phyloP scores from a whole-genome alignment of 1,284 basidiomycete species.

The Ceratobasidium sp. region DNA sequence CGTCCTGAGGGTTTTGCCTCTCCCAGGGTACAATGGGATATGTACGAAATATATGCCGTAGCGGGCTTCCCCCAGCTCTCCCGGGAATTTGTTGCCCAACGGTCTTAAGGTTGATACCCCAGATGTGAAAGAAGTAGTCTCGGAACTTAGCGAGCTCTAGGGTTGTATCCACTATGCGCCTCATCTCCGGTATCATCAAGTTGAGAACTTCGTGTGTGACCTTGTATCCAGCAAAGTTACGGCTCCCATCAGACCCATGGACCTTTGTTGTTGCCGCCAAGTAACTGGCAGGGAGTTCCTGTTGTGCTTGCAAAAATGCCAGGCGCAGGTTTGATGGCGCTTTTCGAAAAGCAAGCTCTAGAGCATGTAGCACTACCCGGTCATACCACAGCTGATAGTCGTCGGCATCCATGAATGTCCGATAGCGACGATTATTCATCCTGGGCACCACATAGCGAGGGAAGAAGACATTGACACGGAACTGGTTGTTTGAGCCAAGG shows the following conservation, averaged over 20 bases:
- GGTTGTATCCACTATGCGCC: neutral
- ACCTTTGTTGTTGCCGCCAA: neutral
- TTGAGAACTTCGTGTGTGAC: neutral
- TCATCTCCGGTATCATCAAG: neutral
- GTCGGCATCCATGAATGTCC: neutral
- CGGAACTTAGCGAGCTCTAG: neutral
- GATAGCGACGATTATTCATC: neutral
- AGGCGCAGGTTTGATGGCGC: neutral
- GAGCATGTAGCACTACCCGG: neutral
- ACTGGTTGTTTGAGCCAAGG: neutral
- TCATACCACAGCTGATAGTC: constrained; percentile 14
- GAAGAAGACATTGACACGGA: constrained; percentile 9
- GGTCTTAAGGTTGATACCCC: constrained; percentile 17
- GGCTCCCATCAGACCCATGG: neutral
- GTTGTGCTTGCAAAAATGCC: neutral
- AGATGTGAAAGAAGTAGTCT: constrained; percentile 12
- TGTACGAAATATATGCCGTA: neutral
- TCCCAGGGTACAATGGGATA: neutral
- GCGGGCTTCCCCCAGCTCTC: neutral
- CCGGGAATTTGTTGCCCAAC: neutral
- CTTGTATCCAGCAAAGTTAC: neutral
- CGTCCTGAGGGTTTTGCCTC: constrained; percentile 6
- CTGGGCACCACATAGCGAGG: neutral
- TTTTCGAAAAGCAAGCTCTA: neutral
- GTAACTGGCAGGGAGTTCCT: constrained; percentile 5